Evolutionary conservation across 805 yeast genomes (phyloP).

Genomic region (Yamadazyma sp.): DNA sequence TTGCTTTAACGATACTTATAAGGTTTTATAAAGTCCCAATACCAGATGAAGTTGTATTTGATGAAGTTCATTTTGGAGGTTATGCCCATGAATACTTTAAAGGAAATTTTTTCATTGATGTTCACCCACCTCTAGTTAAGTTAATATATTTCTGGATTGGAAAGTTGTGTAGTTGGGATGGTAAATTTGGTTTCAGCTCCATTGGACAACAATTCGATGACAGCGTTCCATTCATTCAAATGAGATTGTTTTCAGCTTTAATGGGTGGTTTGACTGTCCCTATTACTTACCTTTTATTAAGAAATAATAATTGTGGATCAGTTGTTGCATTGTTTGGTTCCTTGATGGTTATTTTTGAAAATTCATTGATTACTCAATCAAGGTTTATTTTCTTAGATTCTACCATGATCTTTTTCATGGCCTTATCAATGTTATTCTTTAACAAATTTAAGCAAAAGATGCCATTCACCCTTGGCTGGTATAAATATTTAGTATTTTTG

Average conservation of each 20-base stretch:
- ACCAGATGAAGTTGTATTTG: conserved; percentile 45
- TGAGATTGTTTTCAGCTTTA: conserved; percentile 57
- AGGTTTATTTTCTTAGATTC: conserved; percentile 45
- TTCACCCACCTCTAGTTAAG: conserved; percentile 70
- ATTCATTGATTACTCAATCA: conserved; percentile 60
- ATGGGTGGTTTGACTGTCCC: conserved; percentile 53
- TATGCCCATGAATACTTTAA: conserved; percentile 44
- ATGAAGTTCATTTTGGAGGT: conserved; percentile 43
- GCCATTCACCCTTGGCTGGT: conserved; percentile 53
- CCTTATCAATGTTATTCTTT: conserved; percentile 50
- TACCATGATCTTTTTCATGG: conserved; percentile 39
- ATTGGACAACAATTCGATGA: conserved; percentile 41
- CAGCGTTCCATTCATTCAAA: conserved; percentile 45
- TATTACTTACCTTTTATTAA: conserved; percentile 52
- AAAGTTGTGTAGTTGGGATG: conserved; percentile 51
- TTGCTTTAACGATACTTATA: conserved; percentile 22
- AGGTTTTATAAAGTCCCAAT: conserved; percentile 30
- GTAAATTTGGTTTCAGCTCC: conserved; percentile 27
- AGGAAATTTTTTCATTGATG: conserved; percentile 65
- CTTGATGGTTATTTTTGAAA: conserved; percentile 56
- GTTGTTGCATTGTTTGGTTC: conserved; percentile 50
- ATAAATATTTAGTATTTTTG: conserved; percentile 42
- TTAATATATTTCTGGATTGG: conserved; percentile 56
- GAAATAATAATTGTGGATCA: conserved; percentile 53
- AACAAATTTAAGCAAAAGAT: conserved; percentile 44